Conservation (phyloP, 75 land plant species). For the Chamaecyparis obtusa region DNA sequence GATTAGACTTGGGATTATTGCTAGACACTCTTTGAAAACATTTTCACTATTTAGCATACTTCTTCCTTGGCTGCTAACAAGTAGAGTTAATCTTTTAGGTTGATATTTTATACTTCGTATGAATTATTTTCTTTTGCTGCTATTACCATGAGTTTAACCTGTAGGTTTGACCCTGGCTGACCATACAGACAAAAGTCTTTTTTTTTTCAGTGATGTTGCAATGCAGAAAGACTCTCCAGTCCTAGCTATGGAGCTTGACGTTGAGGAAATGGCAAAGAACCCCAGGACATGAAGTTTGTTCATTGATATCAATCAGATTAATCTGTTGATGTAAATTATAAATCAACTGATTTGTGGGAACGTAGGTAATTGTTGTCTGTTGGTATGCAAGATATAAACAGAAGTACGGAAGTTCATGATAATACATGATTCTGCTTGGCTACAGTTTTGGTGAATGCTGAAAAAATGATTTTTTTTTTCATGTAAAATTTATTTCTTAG, state of each 20-base stretch:
- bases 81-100: not conserved
- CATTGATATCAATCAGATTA: not conserved
- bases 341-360: not conserved
- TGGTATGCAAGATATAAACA: not conserved
- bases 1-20: not conserved
- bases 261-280: conserved; percentile 55
- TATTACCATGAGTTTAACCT: not conserved
- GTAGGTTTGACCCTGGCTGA: not conserved
- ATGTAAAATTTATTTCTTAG: not conserved
- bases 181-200: not conserved
- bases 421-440: not conserved
- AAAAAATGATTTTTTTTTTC: not conserved
- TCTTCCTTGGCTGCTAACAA: not conserved
- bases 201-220: conserved; percentile 35
- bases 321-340: not conserved
- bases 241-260: conserved; percentile 68
- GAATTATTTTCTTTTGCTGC: not conserved
- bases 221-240: conserved; percentile 59
- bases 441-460: not conserved
- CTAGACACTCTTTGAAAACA: not conserved
- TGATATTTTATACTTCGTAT: not conserved
- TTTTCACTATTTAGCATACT: not conserved
- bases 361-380: not conserved
- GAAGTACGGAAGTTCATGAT: not conserved
- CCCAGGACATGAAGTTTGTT: not conserved